Evolutionary conservation across 1,284 basidiomycete genomes (phyloP).

Genomic region (Moesziomyces sp.): DNA sequence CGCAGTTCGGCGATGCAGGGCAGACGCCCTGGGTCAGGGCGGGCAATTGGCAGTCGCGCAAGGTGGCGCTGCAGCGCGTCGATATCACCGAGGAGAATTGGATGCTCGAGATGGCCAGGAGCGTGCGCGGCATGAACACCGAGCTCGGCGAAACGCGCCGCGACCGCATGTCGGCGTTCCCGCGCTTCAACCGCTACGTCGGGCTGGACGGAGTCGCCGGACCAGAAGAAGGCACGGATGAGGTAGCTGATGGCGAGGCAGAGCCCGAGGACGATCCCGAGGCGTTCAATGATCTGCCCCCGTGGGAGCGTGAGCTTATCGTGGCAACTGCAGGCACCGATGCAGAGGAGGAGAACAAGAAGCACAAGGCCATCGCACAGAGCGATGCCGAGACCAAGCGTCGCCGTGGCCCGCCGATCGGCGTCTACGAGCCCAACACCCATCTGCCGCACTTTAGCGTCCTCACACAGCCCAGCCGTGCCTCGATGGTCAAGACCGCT

Average conservation of each 20-base stretch:
- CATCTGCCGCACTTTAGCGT: constrained; percentile 54
- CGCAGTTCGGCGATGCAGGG: constrained; percentile 64
- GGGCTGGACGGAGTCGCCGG: constrained; percentile 18
- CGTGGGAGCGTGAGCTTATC: constrained; percentile 52
- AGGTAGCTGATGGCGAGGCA: constrained; percentile 36
- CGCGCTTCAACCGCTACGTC: constrained; percentile 44
- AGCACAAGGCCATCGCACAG: constrained; percentile 24
- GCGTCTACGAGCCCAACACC: constrained; percentile 65
- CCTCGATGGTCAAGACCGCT: constrained; percentile 34
- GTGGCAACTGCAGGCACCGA: constrained; percentile 15
- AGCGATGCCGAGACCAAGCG: constrained; percentile 28
- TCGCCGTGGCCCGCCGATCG: constrained; percentile 56
- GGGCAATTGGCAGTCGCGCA: constrained; percentile 51
- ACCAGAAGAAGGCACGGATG: constrained; percentile 19
- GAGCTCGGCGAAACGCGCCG: constrained; percentile 59
- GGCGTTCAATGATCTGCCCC: constrained; percentile 54
- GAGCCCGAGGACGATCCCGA: constrained; percentile 48
- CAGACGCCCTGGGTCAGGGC: constrained; percentile 61
- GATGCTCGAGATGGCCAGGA: constrained; percentile 65
- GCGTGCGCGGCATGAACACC: constrained; percentile 61
- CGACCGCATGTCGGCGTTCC: constrained; percentile 53
- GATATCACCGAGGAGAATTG: constrained; percentile 66
- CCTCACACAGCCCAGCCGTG: constrained; percentile 55
- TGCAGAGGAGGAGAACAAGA: constrained; percentile 26
- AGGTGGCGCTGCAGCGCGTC: constrained; percentile 48